Percentiles rank a stretch among this genome's conserved stretches.
These are phyloP conservation scores for Cystobasidium pallidum DNA, from an alignment of 1,284 basidiomycete genomes.

Conservation along the genomic window DNA sequence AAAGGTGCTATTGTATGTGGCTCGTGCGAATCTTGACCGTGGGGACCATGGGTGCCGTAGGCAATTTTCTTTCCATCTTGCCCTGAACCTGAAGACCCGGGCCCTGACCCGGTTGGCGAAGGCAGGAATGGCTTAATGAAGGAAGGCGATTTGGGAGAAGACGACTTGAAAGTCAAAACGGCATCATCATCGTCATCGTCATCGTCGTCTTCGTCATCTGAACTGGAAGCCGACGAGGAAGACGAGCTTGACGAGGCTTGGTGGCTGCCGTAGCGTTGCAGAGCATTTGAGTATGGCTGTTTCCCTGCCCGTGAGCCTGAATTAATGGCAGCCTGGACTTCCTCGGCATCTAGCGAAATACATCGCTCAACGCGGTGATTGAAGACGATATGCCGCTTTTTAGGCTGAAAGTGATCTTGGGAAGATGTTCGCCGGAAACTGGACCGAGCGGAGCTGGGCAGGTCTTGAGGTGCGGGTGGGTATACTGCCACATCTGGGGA, in stretches of 20 bases:
- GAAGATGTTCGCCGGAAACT: conserved; percentile 19
- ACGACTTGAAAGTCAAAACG: conserved; percentile 60
- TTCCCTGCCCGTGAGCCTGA: neutral
- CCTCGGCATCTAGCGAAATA: conserved; percentile 75
- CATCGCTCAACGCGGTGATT: conserved; percentile 98
- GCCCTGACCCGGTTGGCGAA: conserved; percentile 23
- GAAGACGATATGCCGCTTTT: conserved; percentile 87
- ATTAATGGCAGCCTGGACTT: conserved; percentile 44
- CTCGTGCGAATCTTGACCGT: conserved; percentile 23
- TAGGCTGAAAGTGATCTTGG: conserved; percentile 36
- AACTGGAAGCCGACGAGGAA: conserved; percentile 24
- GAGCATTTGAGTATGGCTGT: conserved; percentile 38
- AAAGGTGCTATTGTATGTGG: conserved; percentile 83
- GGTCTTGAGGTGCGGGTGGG: conserved; percentile 6
- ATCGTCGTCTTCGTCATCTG: conserved; percentile 57
- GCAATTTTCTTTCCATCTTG: conserved; percentile 9
- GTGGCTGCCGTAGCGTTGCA: conserved; percentile 32
- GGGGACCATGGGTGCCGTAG: neutral
- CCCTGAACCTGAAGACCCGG: neutral
- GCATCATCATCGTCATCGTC: conserved; percentile 64
- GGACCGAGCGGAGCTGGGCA: conserved; percentile 3
- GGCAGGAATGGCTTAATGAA: conserved; percentile 42
- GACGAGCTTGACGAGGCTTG: conserved; percentile 26
- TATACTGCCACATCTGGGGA: neutral
- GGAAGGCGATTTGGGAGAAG: conserved; percentile 46